Conservation (phyloP, 352 stramenopile genomes). For the Halophytophthora polymorphica region DNA sequence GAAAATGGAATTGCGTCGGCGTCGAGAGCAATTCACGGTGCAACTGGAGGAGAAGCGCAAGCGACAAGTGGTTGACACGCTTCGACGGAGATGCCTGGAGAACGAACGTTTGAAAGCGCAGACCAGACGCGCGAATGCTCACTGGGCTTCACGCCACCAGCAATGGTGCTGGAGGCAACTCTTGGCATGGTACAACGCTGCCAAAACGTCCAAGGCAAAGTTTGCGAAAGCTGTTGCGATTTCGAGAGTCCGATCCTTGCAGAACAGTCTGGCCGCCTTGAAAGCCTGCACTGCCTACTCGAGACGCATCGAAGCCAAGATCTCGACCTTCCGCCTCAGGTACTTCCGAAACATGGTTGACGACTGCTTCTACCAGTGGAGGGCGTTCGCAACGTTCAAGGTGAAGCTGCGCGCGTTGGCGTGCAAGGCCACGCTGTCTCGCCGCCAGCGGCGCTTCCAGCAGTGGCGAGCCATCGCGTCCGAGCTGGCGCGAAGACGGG, state of each 20-base stretch:
- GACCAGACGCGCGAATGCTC: slow-evolving; percentile 1
- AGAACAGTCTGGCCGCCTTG: slow-evolving; percentile 8
- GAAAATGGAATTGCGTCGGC: neutral
- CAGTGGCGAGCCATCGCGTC: slow-evolving; percentile 16
- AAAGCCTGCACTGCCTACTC: slow-evolving; percentile 4
- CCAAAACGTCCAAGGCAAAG: slow-evolving; percentile 10
- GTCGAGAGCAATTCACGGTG: slow-evolving; percentile 5
- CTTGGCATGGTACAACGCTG: slow-evolving; percentile 14
- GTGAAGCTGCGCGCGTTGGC: slow-evolving; percentile 16
- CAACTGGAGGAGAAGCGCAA: slow-evolving; percentile 8
- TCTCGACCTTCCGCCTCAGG: slow-evolving; percentile 16
- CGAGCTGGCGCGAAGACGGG: slow-evolving; percentile 1
- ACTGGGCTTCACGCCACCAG: slow-evolving; percentile 18
- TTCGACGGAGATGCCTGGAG: slow-evolving; percentile 4
- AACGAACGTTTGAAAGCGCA: slow-evolving; percentile 1
- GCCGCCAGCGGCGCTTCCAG: slow-evolving; percentile 14
- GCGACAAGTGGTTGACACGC: slow-evolving; percentile 7
- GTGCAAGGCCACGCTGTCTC: slow-evolving; percentile 2
- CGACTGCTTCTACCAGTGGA: slow-evolving; percentile 29
- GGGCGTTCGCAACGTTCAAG: slow-evolving; percentile 16
- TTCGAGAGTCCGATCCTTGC: slow-evolving; percentile 10
- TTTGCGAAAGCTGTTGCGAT: slow-evolving; percentile 7
- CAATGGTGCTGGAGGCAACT: slow-evolving; percentile 25
- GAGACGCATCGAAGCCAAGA: slow-evolving; percentile 13
- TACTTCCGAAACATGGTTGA: slow-evolving; percentile 23